These are phyloP conservation scores for Grosmannia huntii DNA, from an alignment of 2,329 filamentous ascomycete genomes.

Conservation along the genomic window DNA sequence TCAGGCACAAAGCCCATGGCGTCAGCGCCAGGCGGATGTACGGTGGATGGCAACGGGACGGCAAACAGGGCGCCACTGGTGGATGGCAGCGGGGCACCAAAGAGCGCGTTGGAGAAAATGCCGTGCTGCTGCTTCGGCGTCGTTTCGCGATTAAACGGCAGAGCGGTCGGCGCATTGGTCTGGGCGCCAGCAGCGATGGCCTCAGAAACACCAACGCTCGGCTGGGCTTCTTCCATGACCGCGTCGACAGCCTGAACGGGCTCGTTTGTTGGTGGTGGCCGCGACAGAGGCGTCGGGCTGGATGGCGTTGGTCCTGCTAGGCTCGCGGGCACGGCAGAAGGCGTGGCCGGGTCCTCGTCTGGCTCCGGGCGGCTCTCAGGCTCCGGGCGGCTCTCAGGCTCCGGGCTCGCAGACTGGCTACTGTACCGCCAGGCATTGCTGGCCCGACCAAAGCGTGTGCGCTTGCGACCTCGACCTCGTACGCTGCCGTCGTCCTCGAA, in stretches of 20 bases:
- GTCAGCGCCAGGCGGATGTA: not conserved
- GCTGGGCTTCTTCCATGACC: not conserved
- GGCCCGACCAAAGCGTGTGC: slow-evolving; percentile 53
- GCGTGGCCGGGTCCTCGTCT: not conserved
- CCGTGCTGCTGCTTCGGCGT: not conserved
- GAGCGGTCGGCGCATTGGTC: not conserved
- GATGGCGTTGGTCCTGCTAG: not conserved
- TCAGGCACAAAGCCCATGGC: slow-evolving; percentile 6
- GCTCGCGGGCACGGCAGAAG: not conserved
- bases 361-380: slow-evolving; percentile 23
- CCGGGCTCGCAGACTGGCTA: slow-evolving; percentile 59
- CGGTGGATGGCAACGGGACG: not conserved
- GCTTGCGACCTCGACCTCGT: slow-evolving; percentile 52
- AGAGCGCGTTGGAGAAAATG: not conserved
- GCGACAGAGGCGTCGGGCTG: slow-evolving; percentile 3
- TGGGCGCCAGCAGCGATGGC: not conserved
- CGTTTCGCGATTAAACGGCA: not conserved
- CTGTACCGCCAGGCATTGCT: slow-evolving; percentile 63
- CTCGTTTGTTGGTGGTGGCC: slow-evolving; percentile 8
- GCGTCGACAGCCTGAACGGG: not conserved
- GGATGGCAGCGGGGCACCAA: not conserved
- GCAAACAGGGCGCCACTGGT: not conserved
- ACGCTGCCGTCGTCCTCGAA: slow-evolving; percentile 57
- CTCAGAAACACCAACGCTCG: not conserved
- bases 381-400: slow-evolving; percentile 46